These are phyloP conservation scores for Xerocomus brunneocitrinus DNA, from an alignment of 768 basidiomycete genomes.

Conservation along the genomic window DNA sequence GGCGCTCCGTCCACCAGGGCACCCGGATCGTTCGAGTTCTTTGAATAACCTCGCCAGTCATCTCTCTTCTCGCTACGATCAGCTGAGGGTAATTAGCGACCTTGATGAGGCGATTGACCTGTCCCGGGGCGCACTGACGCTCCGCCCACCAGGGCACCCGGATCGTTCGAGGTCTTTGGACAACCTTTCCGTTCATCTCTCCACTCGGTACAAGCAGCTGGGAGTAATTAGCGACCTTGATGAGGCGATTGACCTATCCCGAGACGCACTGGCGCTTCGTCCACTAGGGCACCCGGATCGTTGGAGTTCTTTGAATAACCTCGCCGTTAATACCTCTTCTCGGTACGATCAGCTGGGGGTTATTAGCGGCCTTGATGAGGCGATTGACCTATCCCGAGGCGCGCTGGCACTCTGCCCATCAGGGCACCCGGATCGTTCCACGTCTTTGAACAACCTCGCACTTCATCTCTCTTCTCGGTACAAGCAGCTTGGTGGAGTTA, in stretches of 20 bases:
- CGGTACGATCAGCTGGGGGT: no score
- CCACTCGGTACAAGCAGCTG: neutral
- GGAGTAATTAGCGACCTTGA: neutral
- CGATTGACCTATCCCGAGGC: no score
- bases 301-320: neutral
- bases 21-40: neutral
- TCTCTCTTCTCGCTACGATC: neutral
- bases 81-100: neutral
- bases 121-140: neutral
- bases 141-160: neutral
- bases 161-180: neutral
- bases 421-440: neutral
- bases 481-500: no score
- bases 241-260: neutral
- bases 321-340: no score
- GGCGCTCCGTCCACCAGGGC: neutral
- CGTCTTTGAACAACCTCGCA: neutral
- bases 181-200: neutral
- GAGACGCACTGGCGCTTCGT: neutral
- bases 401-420: neutral
- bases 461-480: no score
- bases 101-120: neutral
- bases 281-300: neutral
- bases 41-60: neutral
- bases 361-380: neutral